phyloP scores from a whole-genome alignment of 371 early-diverging fungal species.

The Mucor indicus region DNA sequence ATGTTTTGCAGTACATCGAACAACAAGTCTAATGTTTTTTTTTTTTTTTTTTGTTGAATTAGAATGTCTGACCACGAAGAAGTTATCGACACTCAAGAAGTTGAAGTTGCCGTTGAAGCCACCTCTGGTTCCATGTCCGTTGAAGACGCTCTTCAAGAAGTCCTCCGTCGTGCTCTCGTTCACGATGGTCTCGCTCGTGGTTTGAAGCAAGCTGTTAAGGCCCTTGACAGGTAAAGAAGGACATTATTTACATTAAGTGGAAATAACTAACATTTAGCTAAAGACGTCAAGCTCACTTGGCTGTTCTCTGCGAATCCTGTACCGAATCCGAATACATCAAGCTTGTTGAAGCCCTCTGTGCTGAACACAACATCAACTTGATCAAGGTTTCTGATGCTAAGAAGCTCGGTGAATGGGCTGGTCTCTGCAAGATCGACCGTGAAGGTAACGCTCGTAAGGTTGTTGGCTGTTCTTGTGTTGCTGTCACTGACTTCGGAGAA shows the following conservation, averaged over 20 bases:
- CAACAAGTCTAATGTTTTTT: no score
- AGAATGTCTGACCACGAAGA: slow-evolving; percentile 62
- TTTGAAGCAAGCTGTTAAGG: slow-evolving; percentile 96
- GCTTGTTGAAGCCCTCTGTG: slow-evolving; percentile 97
- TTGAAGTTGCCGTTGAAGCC: slow-evolving; percentile 82
- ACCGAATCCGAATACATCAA: slow-evolving; percentile 95
- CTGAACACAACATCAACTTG: slow-evolving; percentile 97
- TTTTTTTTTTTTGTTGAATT: no score
- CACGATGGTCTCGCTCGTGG: slow-evolving; percentile 98
- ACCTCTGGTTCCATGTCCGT: slow-evolving; percentile 76
- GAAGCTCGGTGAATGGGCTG: slow-evolving; percentile 99
- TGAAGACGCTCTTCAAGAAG: slow-evolving; percentile 97
- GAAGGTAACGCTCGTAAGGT: slow-evolving; percentile 98
- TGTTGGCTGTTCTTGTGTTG: slow-evolving; percentile 94
- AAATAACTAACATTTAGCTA: not conserved
- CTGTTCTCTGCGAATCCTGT: slow-evolving; percentile 94
- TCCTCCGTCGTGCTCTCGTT: slow-evolving; percentile 92
- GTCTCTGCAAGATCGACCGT: slow-evolving; percentile 99
- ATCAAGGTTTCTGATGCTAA: slow-evolving; percentile 97
- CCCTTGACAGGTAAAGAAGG: slow-evolving; percentile 84
- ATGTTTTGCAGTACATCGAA: no score
- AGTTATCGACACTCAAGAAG: slow-evolving; percentile 60
- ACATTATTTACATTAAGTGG: slow-evolving; percentile 6
- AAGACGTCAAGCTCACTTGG: slow-evolving; percentile 83
- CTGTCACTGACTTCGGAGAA: slow-evolving; percentile 96